Conservation (phyloP, 306 rosid species). For the Dalbergia cultrata region DNA sequence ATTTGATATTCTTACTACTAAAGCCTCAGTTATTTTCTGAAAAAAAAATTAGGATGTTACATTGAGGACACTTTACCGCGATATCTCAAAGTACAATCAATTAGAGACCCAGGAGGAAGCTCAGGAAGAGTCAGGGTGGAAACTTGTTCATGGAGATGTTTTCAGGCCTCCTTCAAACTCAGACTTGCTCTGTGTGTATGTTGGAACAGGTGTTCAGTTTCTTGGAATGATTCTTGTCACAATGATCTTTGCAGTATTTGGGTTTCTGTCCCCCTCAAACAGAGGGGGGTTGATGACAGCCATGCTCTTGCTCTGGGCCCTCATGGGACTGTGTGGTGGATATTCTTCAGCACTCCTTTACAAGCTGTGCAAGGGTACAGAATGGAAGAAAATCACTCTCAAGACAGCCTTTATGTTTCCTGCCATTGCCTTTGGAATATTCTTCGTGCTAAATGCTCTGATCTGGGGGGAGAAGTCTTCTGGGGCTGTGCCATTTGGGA, state of each 20-base stretch:
- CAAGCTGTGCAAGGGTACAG: slow-evolving; percentile 81
- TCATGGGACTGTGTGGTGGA: slow-evolving; percentile 87
- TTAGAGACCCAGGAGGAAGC: slow-evolving; percentile 94
- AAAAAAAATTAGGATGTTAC: too few relatives aligned
- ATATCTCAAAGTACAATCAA: slow-evolving; percentile 92
- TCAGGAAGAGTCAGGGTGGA: slow-evolving; percentile 96
- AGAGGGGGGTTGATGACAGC: slow-evolving; percentile 95
- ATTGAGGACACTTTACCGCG: slow-evolving; percentile 96
- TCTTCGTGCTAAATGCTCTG: slow-evolving; percentile 84
- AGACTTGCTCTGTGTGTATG: slow-evolving; percentile 81
- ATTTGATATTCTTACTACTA: too few relatives aligned
- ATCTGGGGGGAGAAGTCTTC: slow-evolving; percentile 94
- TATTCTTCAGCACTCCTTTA: slow-evolving; percentile 74
- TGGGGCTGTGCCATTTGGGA: slow-evolving; percentile 97
- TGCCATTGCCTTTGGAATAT: slow-evolving; percentile 67
- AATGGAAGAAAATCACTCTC: slow-evolving; percentile 77
- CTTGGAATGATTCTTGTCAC: slow-evolving; percentile 91
- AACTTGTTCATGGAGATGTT: slow-evolving; percentile 88
- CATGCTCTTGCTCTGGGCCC: slow-evolving; percentile 92
- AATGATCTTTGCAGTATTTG: slow-evolving; percentile 89
- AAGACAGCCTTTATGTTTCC: slow-evolving; percentile 87
- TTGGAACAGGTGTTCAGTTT: slow-evolving; percentile 93
- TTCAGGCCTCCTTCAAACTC: slow-evolving; percentile 84
- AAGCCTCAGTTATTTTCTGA: too few relatives aligned
- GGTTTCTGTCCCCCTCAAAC: slow-evolving; percentile 89